Evolutionary conservation across 257 asterid species (phyloP), one percentile per base, ranked within the genome.

Genomic region (Anisodus tanguticus): DNA sequence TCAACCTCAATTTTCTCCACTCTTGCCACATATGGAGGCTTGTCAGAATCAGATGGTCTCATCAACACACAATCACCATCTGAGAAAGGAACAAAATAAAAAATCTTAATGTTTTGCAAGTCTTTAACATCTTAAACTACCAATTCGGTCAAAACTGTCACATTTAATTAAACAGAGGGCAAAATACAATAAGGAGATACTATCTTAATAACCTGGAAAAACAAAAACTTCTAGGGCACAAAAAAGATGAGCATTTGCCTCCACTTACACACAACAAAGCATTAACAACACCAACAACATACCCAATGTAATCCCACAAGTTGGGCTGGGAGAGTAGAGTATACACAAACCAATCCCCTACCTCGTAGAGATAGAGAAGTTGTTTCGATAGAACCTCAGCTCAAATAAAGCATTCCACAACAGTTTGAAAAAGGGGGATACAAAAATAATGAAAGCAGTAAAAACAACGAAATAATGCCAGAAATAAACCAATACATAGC

Each of bases 51-150:
- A 4, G 95, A 90, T 51, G 98, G 96, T 79, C 93, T 89, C 98
- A 93, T 91, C 87, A 93, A 81, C 72, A 94, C 98, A 85, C 94
- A 94, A 82, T 94, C 98, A 53, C 98, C 98, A 87, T 93, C 98
- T 94, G 89, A 86, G 89, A 79, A 35, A 53, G 26, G 0, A 77
- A 8, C 82, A 74, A 31, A 4, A 53, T 16, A 8, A 31, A 31
- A 74, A 74, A 22, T 74, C 6, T 72, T 10, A 26, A 26, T 77
- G 47, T 7, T 31, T 53, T 76, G 53, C 12, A 39, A 68, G 77
- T 41, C 5, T 41, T 41, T 41, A 3, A 41, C 45, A 41, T 41
- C 5, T 41, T 41, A 41, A 41, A 41, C 5, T 10, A 7, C 53
- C 77, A 69, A 69, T 59, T 31, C 19, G 16, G 7, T 67, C 76